Base-by-base conservation (phyloP, 1,139 yeast species). In the Cylindricascospora bacillispora region DNA sequence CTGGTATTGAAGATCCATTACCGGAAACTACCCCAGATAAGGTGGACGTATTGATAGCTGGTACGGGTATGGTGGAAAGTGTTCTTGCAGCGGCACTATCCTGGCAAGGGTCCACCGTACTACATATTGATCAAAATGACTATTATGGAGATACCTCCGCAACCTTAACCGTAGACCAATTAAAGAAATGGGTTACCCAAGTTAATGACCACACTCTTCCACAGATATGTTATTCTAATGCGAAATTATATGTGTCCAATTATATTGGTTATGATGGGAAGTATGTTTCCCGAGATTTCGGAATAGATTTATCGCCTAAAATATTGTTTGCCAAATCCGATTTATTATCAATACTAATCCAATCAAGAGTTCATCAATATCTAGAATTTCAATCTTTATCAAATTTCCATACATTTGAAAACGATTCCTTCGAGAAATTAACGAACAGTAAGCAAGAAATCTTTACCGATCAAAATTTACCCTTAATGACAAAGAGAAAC, bases 21-120 rank as follows among this genome's bases (percentile, higher is more conserved):
- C 61, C 64, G 1, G 62, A 57, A 24, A 44, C 55, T 2, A 58
- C 62, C 27, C 70, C 81, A 10, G 78, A 74, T 31, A 65, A 70
- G 35, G 82, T 83, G 46, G 99, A 89, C 49, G 94, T 89, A 15
- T 65, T 89, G 27, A 78, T 89, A 34, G 68, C 80, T 43, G 98
- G 99, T 21, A 89, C 98, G 0, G 97, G 97, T 1, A 63, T 92
- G 27, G 76, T 75, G 3, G 95, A 92, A 55, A 72, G 85, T 44
- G 75, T 92, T 10, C 60, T 86, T 33, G 95, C 97, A 1, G 94
- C 97, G 3, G 89, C 97, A 0, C 63, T 89, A 33, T 79, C 95
- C 11, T 89, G 98, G 97, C 95, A 83, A 47, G 97, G 97, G 10
- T 76, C 89, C 12, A 74, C 68, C 39, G 95, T 89, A 12, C 63